Conservation (phyloP, 2,329 filamentous ascomycete genomes). For the Amauroascus verrucosus region DNA sequence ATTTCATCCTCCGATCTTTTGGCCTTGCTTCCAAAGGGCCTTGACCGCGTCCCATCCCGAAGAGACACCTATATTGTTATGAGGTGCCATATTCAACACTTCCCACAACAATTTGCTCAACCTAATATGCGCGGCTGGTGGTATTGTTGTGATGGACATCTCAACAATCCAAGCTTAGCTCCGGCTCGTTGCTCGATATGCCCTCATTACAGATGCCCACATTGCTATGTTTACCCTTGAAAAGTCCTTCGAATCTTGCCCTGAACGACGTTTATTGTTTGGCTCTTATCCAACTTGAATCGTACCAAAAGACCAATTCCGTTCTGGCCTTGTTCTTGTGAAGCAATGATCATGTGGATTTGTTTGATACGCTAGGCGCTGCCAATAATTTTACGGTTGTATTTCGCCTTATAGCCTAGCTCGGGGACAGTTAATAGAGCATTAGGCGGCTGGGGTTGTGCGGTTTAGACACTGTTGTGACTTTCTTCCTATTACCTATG, state of each 20-base stretch:
- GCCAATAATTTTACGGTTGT: no score
- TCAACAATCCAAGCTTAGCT: constrained; percentile 16
- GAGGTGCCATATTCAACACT: not conserved
- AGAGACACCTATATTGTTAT: not conserved
- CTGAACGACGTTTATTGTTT: no score
- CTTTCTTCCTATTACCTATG: no score
- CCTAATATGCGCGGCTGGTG: constrained; percentile 14
- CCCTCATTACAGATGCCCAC: constrained; percentile 12
- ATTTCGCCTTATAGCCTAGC: no score
- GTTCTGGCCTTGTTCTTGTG: not conserved
- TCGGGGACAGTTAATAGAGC: no score
- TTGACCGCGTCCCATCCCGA: not conserved
- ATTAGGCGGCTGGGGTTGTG: no score
- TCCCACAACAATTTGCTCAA: not conserved
- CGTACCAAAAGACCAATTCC: no score
- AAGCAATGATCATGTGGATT: not conserved
- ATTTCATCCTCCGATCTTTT: not conserved
- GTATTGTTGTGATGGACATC: constrained; percentile 13
- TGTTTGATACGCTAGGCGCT: not conserved
- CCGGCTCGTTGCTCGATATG: constrained; percentile 14
- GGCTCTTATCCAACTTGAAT: not conserved
- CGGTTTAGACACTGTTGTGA: no score
- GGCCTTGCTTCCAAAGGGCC: not conserved
- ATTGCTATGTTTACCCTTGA: constrained; percentile 1
- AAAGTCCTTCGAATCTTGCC: not conserved